Evolutionary conservation across 805 yeast genomes (phyloP).

Genomic region (Yamadazyma sp.): DNA sequence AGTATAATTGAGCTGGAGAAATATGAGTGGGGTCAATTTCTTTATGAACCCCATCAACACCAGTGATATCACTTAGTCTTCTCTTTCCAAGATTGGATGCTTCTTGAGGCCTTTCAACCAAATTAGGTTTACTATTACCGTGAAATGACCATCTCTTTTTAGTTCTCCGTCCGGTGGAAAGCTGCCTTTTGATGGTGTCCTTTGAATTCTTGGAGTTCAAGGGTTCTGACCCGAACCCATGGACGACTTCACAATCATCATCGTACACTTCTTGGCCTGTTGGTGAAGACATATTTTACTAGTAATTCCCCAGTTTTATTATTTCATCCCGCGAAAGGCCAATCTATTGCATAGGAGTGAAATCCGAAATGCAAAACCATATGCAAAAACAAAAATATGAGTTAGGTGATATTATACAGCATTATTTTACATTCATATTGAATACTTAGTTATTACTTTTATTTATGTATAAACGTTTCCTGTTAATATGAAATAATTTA

Average conservation of each 20-base stretch:
- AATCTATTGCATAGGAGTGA: no score
- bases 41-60: constrained; percentile 63
- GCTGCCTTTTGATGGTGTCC: constrained; percentile 21
- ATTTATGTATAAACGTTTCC: constrained; percentile 20
- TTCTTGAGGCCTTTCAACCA: constrained; percentile 33
- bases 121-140: constrained; percentile 35
- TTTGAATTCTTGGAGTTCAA: constrained; percentile 10
- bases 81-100: constrained; percentile 24
- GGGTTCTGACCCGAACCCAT: constrained; percentile 40
- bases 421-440: constrained; percentile 15
- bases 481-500: constrained; percentile 37
- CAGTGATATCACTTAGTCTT: constrained; percentile 41
- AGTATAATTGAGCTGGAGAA: constrained; percentile 89
- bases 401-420: constrained; percentile 1
- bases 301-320: constrained; percentile 7
- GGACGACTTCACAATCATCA: constrained; percentile 16
- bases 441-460: constrained; percentile 16
- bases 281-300: constrained; percentile 9
- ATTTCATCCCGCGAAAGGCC: background rate
- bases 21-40: constrained; percentile 60
- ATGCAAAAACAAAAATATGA: background rate
- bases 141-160: constrained; percentile 46
- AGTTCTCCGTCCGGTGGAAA: constrained; percentile 33
- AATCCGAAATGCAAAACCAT: background rate
- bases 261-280: constrained; percentile 1